A percentile compares a stretch with the other conserved stretches of the same genome.
Evolutionary conservation across 2,329 filamentous ascomycete species (phyloP).

Genomic region (Colletotrichum viniferum): DNA sequence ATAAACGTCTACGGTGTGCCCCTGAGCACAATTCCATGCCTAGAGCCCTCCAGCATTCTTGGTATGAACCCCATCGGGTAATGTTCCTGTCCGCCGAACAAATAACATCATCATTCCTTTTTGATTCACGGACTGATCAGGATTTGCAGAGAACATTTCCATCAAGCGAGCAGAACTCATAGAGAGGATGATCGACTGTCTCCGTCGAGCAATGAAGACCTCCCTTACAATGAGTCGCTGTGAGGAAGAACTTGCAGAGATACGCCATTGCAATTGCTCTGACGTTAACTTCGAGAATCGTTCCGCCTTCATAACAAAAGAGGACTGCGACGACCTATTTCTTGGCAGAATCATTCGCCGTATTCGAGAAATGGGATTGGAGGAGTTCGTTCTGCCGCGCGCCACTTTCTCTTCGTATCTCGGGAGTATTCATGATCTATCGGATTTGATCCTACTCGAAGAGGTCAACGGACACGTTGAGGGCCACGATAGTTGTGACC

Average conservation of each 20-base stretch:
- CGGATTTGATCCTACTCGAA: not conserved
- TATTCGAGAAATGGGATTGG: not conserved
- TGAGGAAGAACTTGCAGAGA: not conserved
- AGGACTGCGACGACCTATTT: not conserved
- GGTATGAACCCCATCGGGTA: not conserved
- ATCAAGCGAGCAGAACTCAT: not conserved
- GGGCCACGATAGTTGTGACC: not conserved
- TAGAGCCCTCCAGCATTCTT: not conserved
- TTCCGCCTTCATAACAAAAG: not conserved
- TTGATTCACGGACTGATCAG: not conserved
- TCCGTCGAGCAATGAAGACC: not conserved
- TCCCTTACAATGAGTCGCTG: not conserved
- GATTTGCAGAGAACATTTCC: not conserved
- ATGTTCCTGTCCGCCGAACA: not conserved
- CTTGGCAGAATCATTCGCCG: not conserved
- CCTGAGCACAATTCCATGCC: not conserved
- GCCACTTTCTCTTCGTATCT: not conserved
- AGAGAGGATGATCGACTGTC: not conserved
- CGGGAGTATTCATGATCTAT: not conserved
- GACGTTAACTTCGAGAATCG: too few species aligned
- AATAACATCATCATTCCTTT: fast-evolving
- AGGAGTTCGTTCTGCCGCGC: not conserved
- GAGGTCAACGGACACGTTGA: not conserved
- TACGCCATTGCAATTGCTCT: too few species aligned
- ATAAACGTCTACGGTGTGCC: not conserved